A percentile compares a stretch with the other conserved stretches of the same genome.
Evolutionary conservation across 495 filamentous ascomycete species (phyloP).

Genomic region (Apodospora peruviana): DNA sequence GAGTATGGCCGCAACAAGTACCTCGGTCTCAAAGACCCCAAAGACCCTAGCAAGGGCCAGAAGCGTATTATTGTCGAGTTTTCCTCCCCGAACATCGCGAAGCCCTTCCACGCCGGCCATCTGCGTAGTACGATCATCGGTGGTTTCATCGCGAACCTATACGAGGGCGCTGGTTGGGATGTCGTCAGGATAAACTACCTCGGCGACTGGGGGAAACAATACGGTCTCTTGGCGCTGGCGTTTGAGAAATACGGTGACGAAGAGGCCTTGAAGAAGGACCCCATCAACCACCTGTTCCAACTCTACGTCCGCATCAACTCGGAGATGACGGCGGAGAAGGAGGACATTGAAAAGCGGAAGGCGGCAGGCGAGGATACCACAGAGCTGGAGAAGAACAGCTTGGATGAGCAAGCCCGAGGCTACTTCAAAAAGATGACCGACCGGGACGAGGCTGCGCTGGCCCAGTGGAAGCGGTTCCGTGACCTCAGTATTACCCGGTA

Average conservation of each 20-base stretch:
- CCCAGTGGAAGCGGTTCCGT: constrained; percentile 81
- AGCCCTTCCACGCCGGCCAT: constrained; percentile 65
- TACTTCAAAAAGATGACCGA: constrained; percentile 95
- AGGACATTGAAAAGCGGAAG: constrained; percentile 41
- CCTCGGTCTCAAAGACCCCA: constrained; percentile 60
- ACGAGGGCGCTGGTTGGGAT: constrained; percentile 56
- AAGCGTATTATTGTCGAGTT: constrained; percentile 62
- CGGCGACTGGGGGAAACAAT: constrained; percentile 66
- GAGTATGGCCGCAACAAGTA: constrained; percentile 63
- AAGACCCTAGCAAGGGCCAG: constrained; percentile 62
- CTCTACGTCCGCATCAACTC: constrained; percentile 59
- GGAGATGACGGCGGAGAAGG: constrained; percentile 52
- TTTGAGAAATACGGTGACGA: constrained; percentile 57
- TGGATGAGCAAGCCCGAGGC: constrained; percentile 58
- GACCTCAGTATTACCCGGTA: constrained; percentile 85
- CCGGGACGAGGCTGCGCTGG: constrained; percentile 67
- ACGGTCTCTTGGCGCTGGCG: constrained; percentile 55
- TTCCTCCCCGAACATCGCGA: constrained; percentile 59
- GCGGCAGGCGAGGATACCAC: constrained; percentile 45
- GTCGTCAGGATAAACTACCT: constrained; percentile 61
- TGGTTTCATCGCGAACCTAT: constrained; percentile 57
- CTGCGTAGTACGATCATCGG: constrained; percentile 64
- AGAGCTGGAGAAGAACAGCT: constrained; percentile 43
- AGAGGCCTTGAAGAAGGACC: constrained; percentile 48
- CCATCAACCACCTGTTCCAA: constrained; percentile 59